Evolutionary conservation across 2,329 filamentous ascomycete species (phyloP).

Genomic region (Penicillium frequentans): DNA sequence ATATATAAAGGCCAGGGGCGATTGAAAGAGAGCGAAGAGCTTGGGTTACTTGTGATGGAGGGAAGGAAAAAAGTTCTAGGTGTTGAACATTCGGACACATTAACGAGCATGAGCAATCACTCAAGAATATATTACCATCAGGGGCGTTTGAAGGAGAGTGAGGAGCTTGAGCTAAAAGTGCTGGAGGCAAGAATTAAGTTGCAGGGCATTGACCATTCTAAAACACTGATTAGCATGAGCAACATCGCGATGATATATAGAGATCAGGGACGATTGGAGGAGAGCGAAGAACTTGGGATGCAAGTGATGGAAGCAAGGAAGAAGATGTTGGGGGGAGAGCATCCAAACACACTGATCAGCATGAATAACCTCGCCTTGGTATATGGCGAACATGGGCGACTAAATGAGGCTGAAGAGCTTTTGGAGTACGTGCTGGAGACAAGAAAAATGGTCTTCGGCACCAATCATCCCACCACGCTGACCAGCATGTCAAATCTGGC

Average conservation of each 20-base stretch:
- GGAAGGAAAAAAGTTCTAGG: conserved; percentile 7
- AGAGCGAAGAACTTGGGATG: too few relatives aligned
- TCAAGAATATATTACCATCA: neutral
- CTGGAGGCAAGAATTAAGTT: too few relatives aligned
- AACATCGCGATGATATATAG: too few relatives aligned
- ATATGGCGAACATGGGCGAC: neutral
- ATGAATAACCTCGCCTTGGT: neutral
- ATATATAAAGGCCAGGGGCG: neutral
- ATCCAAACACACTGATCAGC: neutral
- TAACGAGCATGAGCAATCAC: neutral
- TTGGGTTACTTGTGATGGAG: conserved; percentile 1
- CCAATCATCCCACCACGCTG: neutral
- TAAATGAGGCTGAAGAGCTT: neutral
- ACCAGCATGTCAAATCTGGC: neutral
- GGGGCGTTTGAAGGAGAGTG: neutral
- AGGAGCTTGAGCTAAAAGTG: neutral
- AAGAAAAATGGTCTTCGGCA: neutral
- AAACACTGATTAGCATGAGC: too few relatives aligned
- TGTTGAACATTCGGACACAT: conserved; percentile 21
- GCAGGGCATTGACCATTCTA: too few relatives aligned
- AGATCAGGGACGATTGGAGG: too few relatives aligned
- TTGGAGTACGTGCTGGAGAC: neutral
- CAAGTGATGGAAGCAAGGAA: neutral
- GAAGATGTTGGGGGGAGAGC: neutral
- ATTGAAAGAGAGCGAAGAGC: neutral